Evolutionary conservation across 1,284 basidiomycete genomes (phyloP).

Genomic region (Ceratobasidium sp.): DNA sequence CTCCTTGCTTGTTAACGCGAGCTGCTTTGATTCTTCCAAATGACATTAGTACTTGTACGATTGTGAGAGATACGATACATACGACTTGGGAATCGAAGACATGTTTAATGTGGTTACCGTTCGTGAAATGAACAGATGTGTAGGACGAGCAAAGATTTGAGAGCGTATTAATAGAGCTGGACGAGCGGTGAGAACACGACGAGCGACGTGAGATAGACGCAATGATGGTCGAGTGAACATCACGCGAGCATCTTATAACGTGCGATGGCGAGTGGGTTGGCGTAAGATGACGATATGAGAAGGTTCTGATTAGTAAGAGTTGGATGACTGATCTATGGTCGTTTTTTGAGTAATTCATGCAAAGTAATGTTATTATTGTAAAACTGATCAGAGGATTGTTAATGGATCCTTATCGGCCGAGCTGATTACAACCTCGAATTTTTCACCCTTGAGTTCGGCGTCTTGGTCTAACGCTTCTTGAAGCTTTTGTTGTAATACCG

Average conservation of each 20-base stretch:
- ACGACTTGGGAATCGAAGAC: slow-evolving; percentile 26
- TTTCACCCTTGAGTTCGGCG: slow-evolving; percentile 52
- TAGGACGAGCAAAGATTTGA: not conserved
- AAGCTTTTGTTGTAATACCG: slow-evolving; percentile 71
- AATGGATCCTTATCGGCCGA: slow-evolving; percentile 69
- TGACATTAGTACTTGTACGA: not conserved
- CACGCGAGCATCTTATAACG: not conserved
- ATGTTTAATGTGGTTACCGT: not conserved
- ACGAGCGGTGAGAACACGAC: not conserved
- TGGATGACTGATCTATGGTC: slow-evolving; percentile 3
- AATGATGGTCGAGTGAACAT: not conserved
- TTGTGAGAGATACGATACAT: not conserved
- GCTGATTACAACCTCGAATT: slow-evolving; percentile 68
- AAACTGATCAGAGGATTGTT: slow-evolving; percentile 54
- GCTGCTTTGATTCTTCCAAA: slow-evolving; percentile 58
- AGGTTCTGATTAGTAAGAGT: not conserved
- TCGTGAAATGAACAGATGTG: not conserved
- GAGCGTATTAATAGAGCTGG: not conserved
- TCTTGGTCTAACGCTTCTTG: slow-evolving; percentile 61
- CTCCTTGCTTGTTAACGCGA: slow-evolving; percentile 67
- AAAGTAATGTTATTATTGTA: no score
- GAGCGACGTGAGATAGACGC: slow-evolving; percentile 14
- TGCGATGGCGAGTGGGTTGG: not conserved
- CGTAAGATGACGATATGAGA: not conserved
- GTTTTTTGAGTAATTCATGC: no score